Evolutionary conservation across 2,329 filamentous ascomycete species (phyloP).

Genomic region (Colletotrichum scovillei): DNA sequence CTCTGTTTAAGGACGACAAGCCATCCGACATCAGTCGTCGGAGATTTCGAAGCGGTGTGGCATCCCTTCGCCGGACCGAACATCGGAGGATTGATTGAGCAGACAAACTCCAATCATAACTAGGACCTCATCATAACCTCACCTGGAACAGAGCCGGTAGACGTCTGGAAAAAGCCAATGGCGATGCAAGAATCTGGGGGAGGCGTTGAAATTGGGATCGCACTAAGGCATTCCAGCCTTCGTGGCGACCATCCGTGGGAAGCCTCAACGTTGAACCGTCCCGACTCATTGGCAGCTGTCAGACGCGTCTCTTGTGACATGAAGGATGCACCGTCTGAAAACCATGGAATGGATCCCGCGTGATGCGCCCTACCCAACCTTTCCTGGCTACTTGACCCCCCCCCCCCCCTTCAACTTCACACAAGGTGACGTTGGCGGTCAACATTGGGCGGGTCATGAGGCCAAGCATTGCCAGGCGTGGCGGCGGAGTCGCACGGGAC

Average conservation of each 20-base stretch:
- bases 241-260: not conserved
- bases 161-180: not conserved
- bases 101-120: not conserved
- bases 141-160: not conserved
- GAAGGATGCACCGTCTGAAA: not conserved
- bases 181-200: not conserved
- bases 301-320: slow-evolving; percentile 1
- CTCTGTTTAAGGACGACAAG: no score
- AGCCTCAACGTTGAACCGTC: slow-evolving; percentile 18
- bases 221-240: slow-evolving; percentile 1
- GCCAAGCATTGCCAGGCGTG: slow-evolving; percentile 8
- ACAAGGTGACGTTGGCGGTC: not conserved
- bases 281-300: slow-evolving; percentile 25
- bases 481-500: slow-evolving; percentile 11
- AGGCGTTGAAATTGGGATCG: slow-evolving; percentile 9
- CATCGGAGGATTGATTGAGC: slow-evolving; percentile 14
- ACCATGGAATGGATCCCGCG: slow-evolving; percentile 5
- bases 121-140: not conserved
- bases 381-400: not conserved
- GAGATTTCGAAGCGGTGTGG: not conserved
- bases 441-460: slow-evolving; percentile 17
- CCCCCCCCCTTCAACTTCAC: not conserved
- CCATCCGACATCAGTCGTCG: not conserved
- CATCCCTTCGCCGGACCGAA: slow-evolving; percentile 16
- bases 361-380: slow-evolving; percentile 17